Percentiles rank a stretch among this genome's conserved stretches.
phyloP scores from a whole-genome alignment of 2,329 filamentous ascomycete species.

The Colletotrichum musicola region DNA sequence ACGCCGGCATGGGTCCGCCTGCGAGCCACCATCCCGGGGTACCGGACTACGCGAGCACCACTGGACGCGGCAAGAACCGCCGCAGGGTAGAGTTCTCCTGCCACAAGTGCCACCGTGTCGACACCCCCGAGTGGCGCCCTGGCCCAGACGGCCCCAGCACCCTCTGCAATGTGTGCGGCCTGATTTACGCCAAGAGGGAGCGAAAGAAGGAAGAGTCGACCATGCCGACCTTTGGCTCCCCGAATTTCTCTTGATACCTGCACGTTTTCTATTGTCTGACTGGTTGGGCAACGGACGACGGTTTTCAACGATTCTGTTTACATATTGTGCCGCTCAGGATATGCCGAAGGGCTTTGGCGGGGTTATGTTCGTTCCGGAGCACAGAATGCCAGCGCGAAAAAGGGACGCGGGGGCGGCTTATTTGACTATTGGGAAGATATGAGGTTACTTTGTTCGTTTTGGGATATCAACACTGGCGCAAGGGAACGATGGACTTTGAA shows the following conservation, averaged over 20 bases:
- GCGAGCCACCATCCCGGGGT: neutral
- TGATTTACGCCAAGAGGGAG: conserved; percentile 56
- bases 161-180: conserved; percentile 79
- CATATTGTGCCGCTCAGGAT: neutral
- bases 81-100: conserved; percentile 45
- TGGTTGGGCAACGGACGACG: neutral
- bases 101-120: conserved; percentile 72
- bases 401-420: neutral
- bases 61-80: conserved; percentile 45
- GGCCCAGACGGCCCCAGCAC: conserved; percentile 81
- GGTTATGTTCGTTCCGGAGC: too few relatives aligned
- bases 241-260: neutral
- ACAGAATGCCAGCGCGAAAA: neutral
- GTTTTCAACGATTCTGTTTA: neutral
- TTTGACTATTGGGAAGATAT: neutral
- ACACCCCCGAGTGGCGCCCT: conserved; percentile 82
- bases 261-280: neutral
- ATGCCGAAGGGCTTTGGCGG: neutral
- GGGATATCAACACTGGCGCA: conserved; percentile 8
- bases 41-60: neutral
- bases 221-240: conserved; percentile 19
- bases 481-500: conserved; percentile 15
- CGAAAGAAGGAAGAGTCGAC: conserved; percentile 37
- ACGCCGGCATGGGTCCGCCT: neutral
- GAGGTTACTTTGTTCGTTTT: neutral